Conservation (phyloP, 176 grass and related monocot species). For the Phoenix dactylifera region DNA sequence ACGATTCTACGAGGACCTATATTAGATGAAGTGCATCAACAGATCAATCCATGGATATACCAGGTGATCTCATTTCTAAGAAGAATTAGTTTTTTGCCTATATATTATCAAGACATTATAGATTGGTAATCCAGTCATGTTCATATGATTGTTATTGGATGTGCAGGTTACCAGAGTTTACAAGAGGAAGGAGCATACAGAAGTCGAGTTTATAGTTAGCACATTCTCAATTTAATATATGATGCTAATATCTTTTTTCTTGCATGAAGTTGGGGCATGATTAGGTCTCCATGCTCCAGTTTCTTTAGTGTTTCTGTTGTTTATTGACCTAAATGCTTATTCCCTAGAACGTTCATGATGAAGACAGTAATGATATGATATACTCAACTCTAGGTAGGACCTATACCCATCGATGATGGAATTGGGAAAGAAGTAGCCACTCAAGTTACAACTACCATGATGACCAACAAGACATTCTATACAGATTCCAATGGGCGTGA, state of each 20-base stretch:
- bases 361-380: not conserved
- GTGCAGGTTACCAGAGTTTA: constrained; percentile 70
- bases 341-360: constrained; percentile 3
- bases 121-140: too few relatives aligned
- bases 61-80: constrained; percentile 33
- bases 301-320: too few relatives aligned
- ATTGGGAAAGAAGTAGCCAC: constrained; percentile 84
- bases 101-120: too few relatives aligned
- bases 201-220: constrained; percentile 85
- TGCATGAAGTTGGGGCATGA: too few relatives aligned
- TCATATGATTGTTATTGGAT: not conserved
- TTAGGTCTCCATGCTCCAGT: too few relatives aligned
- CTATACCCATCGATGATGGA: constrained; percentile 67
- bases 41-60: constrained; percentile 98
- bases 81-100: too few relatives aligned
- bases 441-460: constrained; percentile 66
- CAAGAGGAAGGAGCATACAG: constrained; percentile 75
- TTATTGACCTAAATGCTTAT: too few relatives aligned
- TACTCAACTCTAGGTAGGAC: constrained; percentile 52
- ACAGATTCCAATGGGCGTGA: constrained; percentile 89
- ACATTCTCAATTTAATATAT: too few relatives aligned
- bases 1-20: constrained; percentile 67
- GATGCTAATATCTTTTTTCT: too few relatives aligned
- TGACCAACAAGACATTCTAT: constrained; percentile 83
- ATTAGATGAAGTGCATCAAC: constrained; percentile 85